phyloP scores from a whole-genome alignment of 2,329 filamentous ascomycete genomes.

The Acephala macrosclerotiorum region DNA sequence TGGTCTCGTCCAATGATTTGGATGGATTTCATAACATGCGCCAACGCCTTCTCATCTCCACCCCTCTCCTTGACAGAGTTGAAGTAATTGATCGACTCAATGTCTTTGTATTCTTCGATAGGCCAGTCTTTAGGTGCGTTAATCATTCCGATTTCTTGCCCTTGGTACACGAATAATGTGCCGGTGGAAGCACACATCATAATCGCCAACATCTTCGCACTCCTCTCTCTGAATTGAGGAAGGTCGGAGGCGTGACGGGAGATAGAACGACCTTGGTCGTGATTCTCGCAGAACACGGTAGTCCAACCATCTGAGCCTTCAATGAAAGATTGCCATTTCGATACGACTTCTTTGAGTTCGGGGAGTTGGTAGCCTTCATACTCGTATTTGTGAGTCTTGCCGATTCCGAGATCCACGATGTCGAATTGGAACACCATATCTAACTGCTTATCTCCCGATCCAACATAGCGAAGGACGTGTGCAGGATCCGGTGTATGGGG shows the following conservation, averaged over 20 bases:
- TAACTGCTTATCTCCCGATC: slow-evolving; percentile 63
- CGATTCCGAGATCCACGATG: slow-evolving; percentile 66
- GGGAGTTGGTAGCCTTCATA: slow-evolving; percentile 54
- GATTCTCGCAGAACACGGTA: slow-evolving; percentile 68
- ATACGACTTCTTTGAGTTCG: slow-evolving; percentile 56
- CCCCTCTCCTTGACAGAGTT: slow-evolving; percentile 50
- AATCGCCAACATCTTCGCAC: slow-evolving; percentile 60
- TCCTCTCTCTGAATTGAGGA: slow-evolving; percentile 34
- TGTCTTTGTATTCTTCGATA: slow-evolving; percentile 57
- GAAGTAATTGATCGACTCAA: slow-evolving; percentile 59
- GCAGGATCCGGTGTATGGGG: slow-evolving; percentile 65
- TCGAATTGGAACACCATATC: slow-evolving; percentile 77
- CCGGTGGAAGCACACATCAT: slow-evolving; percentile 58
- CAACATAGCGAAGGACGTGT: slow-evolving; percentile 66
- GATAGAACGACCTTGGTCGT: slow-evolving; percentile 65
- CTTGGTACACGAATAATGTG: slow-evolving; percentile 65
- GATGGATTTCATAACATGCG: slow-evolving; percentile 58
- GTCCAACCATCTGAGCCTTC: slow-evolving; percentile 63
- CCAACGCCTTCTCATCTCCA: slow-evolving; percentile 47
- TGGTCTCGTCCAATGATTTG: slow-evolving; percentile 70
- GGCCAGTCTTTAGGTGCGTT: slow-evolving; percentile 62
- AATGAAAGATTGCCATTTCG: slow-evolving; percentile 59
- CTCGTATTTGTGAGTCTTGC: slow-evolving; percentile 59
- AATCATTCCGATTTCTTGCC: slow-evolving; percentile 66
- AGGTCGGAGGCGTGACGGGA: slow-evolving; percentile 53